Conservation (phyloP, 768 basidiomycete genomes). For the Cystobasidiopsis lactophilus region DNA sequence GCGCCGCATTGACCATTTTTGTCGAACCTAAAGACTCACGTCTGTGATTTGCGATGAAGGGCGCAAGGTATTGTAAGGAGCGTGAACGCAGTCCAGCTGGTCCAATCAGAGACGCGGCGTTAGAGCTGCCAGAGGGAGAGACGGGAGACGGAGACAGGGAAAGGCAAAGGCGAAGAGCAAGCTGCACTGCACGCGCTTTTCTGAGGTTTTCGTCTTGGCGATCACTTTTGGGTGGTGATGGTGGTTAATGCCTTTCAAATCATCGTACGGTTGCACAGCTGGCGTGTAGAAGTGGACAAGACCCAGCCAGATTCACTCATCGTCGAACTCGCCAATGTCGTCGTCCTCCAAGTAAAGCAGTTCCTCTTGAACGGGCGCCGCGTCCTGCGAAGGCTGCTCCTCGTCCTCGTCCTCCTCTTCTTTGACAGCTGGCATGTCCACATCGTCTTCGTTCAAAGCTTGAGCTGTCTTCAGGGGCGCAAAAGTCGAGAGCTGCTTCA, state of each 20-base stretch:
- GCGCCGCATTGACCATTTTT: no score
- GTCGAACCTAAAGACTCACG: no score
- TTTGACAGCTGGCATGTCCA: slow-evolving; percentile 5
- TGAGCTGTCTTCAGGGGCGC: not conserved
- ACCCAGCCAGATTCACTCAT: not conserved
- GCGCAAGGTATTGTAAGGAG: no score
- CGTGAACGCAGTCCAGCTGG: no score
- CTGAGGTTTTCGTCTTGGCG: not conserved
- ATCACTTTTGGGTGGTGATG: not conserved
- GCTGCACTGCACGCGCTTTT: not conserved
- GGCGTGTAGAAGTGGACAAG: not conserved
- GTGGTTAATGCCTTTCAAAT: not conserved
- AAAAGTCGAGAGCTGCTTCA: slow-evolving; percentile 4
- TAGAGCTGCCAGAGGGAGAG: not conserved
- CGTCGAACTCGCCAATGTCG: slow-evolving; percentile 8
- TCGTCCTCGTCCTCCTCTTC: not conserved
- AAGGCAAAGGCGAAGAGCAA: not conserved
- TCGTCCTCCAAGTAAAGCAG: slow-evolving; percentile 9
- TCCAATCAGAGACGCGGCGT: no score
- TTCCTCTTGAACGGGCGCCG: not conserved
- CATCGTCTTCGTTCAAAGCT: slow-evolving; percentile 6
- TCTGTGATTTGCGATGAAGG: no score
- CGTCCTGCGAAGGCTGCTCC: not conserved
- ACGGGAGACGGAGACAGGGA: not conserved
- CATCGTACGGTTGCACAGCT: not conserved